A percentile compares a stretch with the other conserved stretches of the same genome.
phyloP scores from a whole-genome alignment of 768 basidiomycete species.

The Coprinopsis strossmayeri region DNA sequence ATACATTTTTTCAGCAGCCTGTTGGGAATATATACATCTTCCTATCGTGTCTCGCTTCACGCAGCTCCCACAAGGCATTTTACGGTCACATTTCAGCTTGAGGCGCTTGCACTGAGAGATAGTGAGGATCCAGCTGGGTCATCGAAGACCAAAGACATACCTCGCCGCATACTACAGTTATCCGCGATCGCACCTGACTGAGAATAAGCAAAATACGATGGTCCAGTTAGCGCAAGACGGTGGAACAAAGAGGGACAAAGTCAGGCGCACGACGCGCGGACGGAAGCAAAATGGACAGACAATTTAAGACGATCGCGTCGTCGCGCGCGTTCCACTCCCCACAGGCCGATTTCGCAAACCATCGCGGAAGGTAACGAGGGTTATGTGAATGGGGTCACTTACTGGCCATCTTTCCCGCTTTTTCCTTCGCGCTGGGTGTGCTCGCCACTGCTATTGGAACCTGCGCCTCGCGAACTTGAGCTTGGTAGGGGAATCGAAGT shows the following conservation, averaged over 20 bases:
- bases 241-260: too few species aligned
- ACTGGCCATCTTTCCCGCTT: background rate
- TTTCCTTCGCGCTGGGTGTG: background rate
- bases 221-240: too few species aligned
- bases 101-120: conserved; percentile 70
- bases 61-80: conserved; percentile 71
- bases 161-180: conserved; percentile 18
- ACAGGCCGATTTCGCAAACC: background rate
- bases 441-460: background rate
- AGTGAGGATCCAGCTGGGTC: background rate
- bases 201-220: background rate
- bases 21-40: conserved; percentile 72
- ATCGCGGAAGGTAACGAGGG: background rate
- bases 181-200: conserved; percentile 14
- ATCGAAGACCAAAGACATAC: conserved; percentile 4
- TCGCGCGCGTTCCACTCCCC: too few species aligned
- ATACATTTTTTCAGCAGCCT: conserved; percentile 81
- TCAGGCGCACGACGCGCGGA: background rate
- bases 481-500: too few species aligned
- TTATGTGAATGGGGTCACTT: background rate
- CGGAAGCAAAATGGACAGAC: background rate
- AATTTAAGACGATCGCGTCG: too few species aligned
- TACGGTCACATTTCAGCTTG: conserved; percentile 80
- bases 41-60: conserved; percentile 70
- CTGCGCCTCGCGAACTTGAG: too few species aligned